Conservation (phyloP, 768 basidiomycete genomes). For the Collybia sp. region DNA sequence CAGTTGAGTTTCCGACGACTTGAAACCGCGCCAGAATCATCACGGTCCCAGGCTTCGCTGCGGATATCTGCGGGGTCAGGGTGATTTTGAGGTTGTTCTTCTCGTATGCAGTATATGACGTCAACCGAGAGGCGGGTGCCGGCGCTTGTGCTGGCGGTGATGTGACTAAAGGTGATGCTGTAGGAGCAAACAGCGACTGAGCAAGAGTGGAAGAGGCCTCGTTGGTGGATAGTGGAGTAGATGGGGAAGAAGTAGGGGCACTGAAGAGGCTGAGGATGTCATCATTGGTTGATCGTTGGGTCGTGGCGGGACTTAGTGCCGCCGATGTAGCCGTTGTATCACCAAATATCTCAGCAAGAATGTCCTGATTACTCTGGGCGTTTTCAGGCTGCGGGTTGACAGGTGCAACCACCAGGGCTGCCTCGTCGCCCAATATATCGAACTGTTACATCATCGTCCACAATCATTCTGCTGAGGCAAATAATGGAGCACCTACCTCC, state of each 20-base stretch:
- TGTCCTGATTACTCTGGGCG: slow-evolving; percentile 70
- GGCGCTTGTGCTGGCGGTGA: slow-evolving; percentile 35
- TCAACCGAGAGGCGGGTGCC: slow-evolving; percentile 41
- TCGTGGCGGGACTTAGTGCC: slow-evolving; percentile 34
- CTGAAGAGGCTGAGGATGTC: slow-evolving; percentile 93
- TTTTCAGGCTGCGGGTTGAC: slow-evolving; percentile 36
- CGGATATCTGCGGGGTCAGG: slow-evolving; percentile 80
- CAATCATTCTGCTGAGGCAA: slow-evolving; percentile 3
- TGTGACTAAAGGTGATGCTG: slow-evolving; percentile 14
- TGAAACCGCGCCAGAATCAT: slow-evolving; percentile 90
- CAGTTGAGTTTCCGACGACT: slow-evolving; percentile 47
- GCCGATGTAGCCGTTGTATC: slow-evolving; percentile 30
- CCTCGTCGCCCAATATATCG: slow-evolving; percentile 84
- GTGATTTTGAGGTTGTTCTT: slow-evolving; percentile 88
- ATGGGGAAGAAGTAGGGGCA: slow-evolving; percentile 14
- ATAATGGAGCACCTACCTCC: slow-evolving; percentile 48
- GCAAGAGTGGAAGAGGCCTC: slow-evolving; percentile 9
- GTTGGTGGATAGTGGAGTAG: slow-evolving; percentile 7
- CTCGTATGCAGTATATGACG: slow-evolving; percentile 85
- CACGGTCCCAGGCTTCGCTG: slow-evolving; percentile 80
- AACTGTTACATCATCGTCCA: slow-evolving; percentile 25
- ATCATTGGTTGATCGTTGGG: slow-evolving; percentile 63
- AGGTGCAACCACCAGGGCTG: slow-evolving; percentile 33
- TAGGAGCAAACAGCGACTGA: too few species aligned
- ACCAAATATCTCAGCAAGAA: slow-evolving; percentile 93